phyloP scores from a whole-genome alignment of 148 eudicot genomes.

The Silene conica region DNA sequence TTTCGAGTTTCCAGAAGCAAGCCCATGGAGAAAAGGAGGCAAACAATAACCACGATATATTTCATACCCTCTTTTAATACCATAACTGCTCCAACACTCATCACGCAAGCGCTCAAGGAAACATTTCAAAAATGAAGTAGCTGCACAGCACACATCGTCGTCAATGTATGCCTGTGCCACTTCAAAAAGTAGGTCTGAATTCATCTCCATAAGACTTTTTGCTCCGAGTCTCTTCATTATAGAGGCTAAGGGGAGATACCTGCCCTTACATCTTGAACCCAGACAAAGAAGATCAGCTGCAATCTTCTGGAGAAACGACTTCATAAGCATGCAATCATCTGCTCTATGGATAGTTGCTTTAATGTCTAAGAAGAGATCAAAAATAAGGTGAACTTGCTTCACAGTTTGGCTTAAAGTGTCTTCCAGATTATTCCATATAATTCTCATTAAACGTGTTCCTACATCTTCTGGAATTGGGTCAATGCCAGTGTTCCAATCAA shows the following conservation, averaged over 20 bases:
- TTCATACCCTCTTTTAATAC: slow-evolving; percentile 68
- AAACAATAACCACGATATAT: slow-evolving; percentile 72
- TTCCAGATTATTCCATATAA: slow-evolving; percentile 94
- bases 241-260: slow-evolving; percentile 90
- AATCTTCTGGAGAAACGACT: slow-evolving; percentile 48
- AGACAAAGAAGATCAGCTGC: slow-evolving; percentile 67
- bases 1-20: slow-evolving; percentile 80
- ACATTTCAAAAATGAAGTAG: slow-evolving; percentile 85
- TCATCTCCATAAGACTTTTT: slow-evolving; percentile 59
- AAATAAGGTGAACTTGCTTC: slow-evolving; percentile 91
- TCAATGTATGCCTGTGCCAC: slow-evolving; percentile 67
- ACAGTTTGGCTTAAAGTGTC: slow-evolving; percentile 96
- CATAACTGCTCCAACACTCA: slow-evolving; percentile 85
- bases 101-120: slow-evolving; percentile 86
- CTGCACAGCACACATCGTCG: slow-evolving; percentile 96
- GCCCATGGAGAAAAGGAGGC: slow-evolving; percentile 71
- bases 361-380: slow-evolving; percentile 86
- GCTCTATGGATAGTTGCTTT: slow-evolving; percentile 51
- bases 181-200: slow-evolving; percentile 57
- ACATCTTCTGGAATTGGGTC: slow-evolving; percentile 62
- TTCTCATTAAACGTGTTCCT: slow-evolving; percentile 56
- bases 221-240: slow-evolving; percentile 86
- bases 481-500: slow-evolving; percentile 28
- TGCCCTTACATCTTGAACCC: slow-evolving; percentile 94
- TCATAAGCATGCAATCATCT: slow-evolving; percentile 42